Evolutionary conservation across 805 yeast genomes (phyloP).

Genomic region (Lachancea fermentati): DNA sequence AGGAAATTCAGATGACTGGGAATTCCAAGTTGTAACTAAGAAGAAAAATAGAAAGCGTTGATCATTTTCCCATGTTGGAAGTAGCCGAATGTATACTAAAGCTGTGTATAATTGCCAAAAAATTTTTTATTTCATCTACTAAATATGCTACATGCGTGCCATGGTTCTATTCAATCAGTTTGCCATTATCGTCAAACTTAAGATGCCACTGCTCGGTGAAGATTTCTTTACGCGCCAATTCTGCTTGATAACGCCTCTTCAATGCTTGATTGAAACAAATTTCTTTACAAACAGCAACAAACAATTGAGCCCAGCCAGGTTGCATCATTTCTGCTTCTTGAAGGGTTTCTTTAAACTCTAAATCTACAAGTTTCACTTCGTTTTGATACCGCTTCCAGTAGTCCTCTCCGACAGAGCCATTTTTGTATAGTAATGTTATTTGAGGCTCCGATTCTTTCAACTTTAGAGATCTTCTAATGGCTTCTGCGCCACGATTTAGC

Average conservation of each 20-base stretch:
- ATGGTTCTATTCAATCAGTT: conserved; percentile 17
- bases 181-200: conserved; percentile 28
- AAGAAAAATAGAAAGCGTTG: conserved; percentile 46
- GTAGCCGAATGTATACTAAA: not conserved
- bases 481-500: conserved; percentile 75
- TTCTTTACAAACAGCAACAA: conserved; percentile 79
- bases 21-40: conserved; percentile 60
- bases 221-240: conserved; percentile 35
- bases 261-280: conserved; percentile 89
- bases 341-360: conserved; percentile 73
- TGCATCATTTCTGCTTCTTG: conserved; percentile 67
- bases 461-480: conserved; percentile 75
- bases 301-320: conserved; percentile 72
- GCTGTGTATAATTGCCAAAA: not conserved
- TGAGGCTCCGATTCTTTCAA: conserved; percentile 72
- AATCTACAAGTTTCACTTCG: conserved; percentile 70
- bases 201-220: conserved; percentile 29
- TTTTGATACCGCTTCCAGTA: conserved; percentile 73
- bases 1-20: conserved; percentile 49
- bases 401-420: conserved; percentile 89
- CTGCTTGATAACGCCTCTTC: conserved; percentile 56
- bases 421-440: conserved; percentile 68
- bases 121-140: not conserved
- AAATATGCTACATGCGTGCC: too few species aligned
- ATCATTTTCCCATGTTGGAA: not conserved